Conservation (phyloP, 176 grass and related monocot species). For the Thinopyrum elongatum region DNA sequence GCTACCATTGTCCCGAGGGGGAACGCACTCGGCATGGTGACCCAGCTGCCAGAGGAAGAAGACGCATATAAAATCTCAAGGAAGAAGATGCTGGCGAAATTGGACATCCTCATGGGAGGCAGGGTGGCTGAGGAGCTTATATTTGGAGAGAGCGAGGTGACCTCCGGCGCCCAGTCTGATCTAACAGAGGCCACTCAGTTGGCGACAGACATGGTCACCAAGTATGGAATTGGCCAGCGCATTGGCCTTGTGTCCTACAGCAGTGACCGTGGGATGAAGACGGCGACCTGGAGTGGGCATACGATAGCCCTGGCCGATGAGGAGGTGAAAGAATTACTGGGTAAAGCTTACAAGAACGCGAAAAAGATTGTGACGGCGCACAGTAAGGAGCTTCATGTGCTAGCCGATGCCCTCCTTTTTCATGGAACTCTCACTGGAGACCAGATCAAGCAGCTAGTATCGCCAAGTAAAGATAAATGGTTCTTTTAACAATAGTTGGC, state of each 20-base stretch:
- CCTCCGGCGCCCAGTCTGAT: slow-evolving; percentile 39
- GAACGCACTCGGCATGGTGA: slow-evolving; percentile 55
- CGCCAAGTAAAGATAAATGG: slow-evolving; percentile 31
- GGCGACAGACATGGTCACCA: slow-evolving; percentile 63
- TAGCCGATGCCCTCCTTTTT: slow-evolving; percentile 69
- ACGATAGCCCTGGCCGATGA: slow-evolving; percentile 57
- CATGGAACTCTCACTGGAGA: slow-evolving; percentile 64
- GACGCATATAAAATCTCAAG: slow-evolving; percentile 43
- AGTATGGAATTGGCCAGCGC: slow-evolving; percentile 60
- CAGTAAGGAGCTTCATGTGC: slow-evolving; percentile 60
- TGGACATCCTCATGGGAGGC: slow-evolving; percentile 70
- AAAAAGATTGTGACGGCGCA: slow-evolving; percentile 57
- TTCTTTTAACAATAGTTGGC: neutral
- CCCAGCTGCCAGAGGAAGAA: slow-evolving; percentile 46
- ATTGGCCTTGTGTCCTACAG: slow-evolving; percentile 61
- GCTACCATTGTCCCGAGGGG: slow-evolving; percentile 66
- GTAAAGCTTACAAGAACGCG: slow-evolving; percentile 73
- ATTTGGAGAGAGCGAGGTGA: slow-evolving; percentile 55
- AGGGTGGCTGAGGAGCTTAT: slow-evolving; percentile 69
- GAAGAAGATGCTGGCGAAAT: slow-evolving; percentile 58
- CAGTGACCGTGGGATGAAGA: neutral
- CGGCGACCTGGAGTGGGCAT: slow-evolving; percentile 48
- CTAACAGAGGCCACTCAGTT: slow-evolving; percentile 39
- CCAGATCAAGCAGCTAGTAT: slow-evolving; percentile 66
- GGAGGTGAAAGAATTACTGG: slow-evolving; percentile 69